Evolutionary conservation across 345 rosid genomes (phyloP).

Genomic region (Eucalyptus microcorys): DNA sequence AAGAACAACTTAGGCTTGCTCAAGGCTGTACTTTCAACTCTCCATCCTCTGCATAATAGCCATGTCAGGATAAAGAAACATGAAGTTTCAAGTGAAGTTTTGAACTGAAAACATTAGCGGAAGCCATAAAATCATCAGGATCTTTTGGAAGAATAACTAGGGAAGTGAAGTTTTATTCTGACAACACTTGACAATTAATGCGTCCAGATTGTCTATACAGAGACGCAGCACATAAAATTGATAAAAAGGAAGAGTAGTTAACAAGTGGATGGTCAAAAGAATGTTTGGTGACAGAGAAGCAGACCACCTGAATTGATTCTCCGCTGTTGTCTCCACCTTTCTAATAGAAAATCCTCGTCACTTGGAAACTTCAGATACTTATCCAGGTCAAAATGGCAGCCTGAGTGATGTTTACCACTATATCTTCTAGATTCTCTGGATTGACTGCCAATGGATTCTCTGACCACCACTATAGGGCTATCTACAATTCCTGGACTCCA

Average conservation of each 20-base stretch:
- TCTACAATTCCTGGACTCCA: constrained; percentile 52
- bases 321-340: constrained; percentile 58
- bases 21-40: neutral
- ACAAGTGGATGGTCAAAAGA: constrained; percentile 1
- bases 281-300: constrained; percentile 40
- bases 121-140: neutral
- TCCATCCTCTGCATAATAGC: neutral
- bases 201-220: neutral
- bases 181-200: neutral
- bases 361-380: constrained; percentile 47
- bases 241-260: neutral
- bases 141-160: neutral
- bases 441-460: constrained; percentile 8
- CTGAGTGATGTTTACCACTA: neutral
- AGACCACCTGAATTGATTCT: constrained; percentile 61
- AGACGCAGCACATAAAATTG: neutral
- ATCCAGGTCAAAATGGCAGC: constrained; percentile 28
- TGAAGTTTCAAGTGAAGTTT: neutral
- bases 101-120: neutral
- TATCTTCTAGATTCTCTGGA: constrained; percentile 5
- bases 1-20: neutral
- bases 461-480: constrained; percentile 1
- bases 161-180: neutral
- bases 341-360: constrained; percentile 40
- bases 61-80: neutral